Base-by-base conservation (phyloP, 805 yeast species). In the Tetrapisispora nanseiensis region DNA sequence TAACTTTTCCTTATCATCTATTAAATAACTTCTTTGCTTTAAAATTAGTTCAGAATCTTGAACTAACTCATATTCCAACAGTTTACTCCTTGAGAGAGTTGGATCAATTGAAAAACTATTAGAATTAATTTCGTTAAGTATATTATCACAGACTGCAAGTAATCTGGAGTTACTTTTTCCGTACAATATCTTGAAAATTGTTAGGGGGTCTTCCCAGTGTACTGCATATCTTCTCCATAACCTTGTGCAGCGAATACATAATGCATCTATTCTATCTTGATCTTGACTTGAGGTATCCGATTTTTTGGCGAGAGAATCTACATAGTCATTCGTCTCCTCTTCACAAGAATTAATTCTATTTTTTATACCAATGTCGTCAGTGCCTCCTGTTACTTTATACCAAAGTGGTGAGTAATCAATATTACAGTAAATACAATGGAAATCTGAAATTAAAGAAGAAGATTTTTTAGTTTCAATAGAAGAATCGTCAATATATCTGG, bases 181-280 rank as follows among this genome's bases (percentile, higher is more conserved):
- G 41, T 51, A 41, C 15, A 62, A 27, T 45, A 74, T 76, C 56
- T 70, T 75, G 33, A 77, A 61, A 0, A 85, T 78, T 41, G 80
- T 86, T 20, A 63, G 51, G 0, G 95, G 95, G 27, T 76, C 78
- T 49, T 80, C 86, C 97, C 97, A 92, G 9, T 68, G 70, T 0
- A 85, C 79, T 0, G 87, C 96, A 60, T 90, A 90, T 31, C 94
- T 67, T 59, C 95, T 72, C 97, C 97, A 90, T 23, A 92, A 56
- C 44, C 83, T 71, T 0, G 96, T 95, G 66, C 98, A 90, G 41
- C 97, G 69, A 23, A 72, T 63, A 59, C 98, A 90, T 12, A 90
- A 65, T 0, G 87, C 96, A 13, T 68, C 61, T 2, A 77, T 63
- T 1, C 65, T 52, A 6, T 64, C 55, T 1, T 51, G 26, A 9